These are phyloP conservation scores for Lonicera japonica DNA, from an alignment of 129 eudicot species.

Conservation along the genomic window DNA sequence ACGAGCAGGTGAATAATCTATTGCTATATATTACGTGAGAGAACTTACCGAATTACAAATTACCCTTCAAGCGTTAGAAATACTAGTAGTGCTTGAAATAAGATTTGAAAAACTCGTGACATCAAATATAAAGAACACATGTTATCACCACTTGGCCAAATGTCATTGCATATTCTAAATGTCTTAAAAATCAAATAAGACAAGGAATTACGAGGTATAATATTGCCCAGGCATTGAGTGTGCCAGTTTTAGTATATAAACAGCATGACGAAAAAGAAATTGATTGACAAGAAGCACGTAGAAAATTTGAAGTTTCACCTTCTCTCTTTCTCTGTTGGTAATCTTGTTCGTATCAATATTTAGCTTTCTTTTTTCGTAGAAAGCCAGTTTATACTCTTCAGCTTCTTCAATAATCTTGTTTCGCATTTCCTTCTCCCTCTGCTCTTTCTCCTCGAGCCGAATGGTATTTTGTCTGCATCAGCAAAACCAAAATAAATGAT, in stretches of 20 bases:
- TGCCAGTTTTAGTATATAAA: background rate
- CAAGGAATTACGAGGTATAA: too few relatives aligned
- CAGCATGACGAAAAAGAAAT: background rate
- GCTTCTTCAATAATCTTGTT: conserved; percentile 70
- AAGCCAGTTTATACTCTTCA: conserved; percentile 50
- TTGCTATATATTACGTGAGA: too few relatives aligned
- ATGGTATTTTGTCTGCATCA: conserved; percentile 58
- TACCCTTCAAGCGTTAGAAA: too few relatives aligned
- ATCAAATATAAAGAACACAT: too few relatives aligned
- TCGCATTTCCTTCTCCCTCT: conserved; percentile 62
- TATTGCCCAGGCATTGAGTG: too few relatives aligned
- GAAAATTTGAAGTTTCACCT: conserved; percentile 31
- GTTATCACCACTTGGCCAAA: too few relatives aligned
- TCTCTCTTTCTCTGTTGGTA: conserved; percentile 74
- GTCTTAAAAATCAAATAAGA: too few relatives aligned
- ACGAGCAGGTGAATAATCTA: background rate
- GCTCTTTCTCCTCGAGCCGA: conserved; percentile 73
- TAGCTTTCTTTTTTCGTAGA: conserved; percentile 66
- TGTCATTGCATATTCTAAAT: too few relatives aligned
- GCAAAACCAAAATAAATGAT: background rate
- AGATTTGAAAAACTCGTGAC: too few relatives aligned
- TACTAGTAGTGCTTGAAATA: too few relatives aligned
- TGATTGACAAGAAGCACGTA: too few relatives aligned
- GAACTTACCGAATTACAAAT: too few relatives aligned
- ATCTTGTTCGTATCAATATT: conserved; percentile 59